Percentiles rank a stretch among this genome's conserved stretches.
phyloP scores from a whole-genome alignment of 1,284 basidiomycete species.

The Ustilago shanxiensis region DNA sequence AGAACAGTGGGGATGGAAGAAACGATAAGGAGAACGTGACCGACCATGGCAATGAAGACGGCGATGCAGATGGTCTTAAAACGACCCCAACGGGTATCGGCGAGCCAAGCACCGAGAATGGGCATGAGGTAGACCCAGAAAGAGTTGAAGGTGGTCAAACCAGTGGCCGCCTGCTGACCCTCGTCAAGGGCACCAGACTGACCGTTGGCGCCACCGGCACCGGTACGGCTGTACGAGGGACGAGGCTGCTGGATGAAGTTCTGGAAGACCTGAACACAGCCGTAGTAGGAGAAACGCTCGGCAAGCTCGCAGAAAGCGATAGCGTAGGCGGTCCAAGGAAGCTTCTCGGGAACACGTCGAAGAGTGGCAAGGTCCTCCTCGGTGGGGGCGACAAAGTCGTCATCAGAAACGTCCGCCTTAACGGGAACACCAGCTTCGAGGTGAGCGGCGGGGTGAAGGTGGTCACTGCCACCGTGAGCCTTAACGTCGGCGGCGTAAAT shows the following conservation, averaged over 20 bases:
- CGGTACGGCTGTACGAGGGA: slow-evolving; percentile 57
- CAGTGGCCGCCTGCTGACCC: slow-evolving; percentile 66
- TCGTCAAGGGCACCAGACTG: slow-evolving; percentile 64
- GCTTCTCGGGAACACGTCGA: slow-evolving; percentile 64
- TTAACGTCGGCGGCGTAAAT: slow-evolving; percentile 44
- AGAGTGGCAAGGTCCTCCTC: slow-evolving; percentile 63
- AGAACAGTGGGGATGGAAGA: slow-evolving; percentile 81
- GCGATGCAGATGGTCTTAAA: slow-evolving; percentile 72
- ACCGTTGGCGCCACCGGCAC: slow-evolving; percentile 52
- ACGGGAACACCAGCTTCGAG: slow-evolving; percentile 36
- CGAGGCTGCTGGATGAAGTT: slow-evolving; percentile 65
- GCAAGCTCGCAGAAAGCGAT: slow-evolving; percentile 69
- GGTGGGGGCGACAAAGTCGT: slow-evolving; percentile 52
- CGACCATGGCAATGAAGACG: slow-evolving; percentile 70
- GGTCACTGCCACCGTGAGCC: slow-evolving; percentile 35
- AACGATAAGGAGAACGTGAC: slow-evolving; percentile 80
- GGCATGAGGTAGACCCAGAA: slow-evolving; percentile 67
- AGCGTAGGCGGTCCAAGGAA: slow-evolving; percentile 63
- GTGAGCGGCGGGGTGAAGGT: slow-evolving; percentile 48
- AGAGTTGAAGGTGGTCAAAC: slow-evolving; percentile 67
- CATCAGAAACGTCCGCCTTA: slow-evolving; percentile 37
- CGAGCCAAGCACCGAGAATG: slow-evolving; percentile 69
- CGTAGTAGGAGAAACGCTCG: slow-evolving; percentile 69
- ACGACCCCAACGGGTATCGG: slow-evolving; percentile 72
- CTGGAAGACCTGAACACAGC: slow-evolving; percentile 63